These are phyloP conservation scores for Hsuehochloa calcarea DNA, from an alignment of 176 grass and related monocot genomes.

Conservation along the genomic window DNA sequence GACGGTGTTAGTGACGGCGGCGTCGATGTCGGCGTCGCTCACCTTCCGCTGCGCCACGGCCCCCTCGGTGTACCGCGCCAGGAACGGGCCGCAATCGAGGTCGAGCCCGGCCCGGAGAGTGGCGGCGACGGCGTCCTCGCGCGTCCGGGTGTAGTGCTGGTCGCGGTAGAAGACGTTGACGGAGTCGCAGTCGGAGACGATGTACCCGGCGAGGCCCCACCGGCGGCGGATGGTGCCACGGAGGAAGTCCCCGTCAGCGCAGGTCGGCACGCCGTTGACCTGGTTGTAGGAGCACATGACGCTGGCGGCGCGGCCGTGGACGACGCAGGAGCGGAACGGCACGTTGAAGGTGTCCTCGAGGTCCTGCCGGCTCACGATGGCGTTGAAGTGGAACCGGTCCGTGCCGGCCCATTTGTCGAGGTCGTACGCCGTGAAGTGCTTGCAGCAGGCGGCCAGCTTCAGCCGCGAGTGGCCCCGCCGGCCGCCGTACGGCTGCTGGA, in stretches of 20 bases:
- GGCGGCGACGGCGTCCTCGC: conserved; percentile 77
- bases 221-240: conserved; percentile 28
- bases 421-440: conserved; percentile 98
- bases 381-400: conserved; percentile 85
- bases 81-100: conserved; percentile 74
- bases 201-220: conserved; percentile 65
- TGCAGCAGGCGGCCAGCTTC: conserved; percentile 91
- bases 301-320: conserved; percentile 46
- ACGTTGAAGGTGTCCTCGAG: conserved; percentile 92
- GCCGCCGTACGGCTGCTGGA: conserved; percentile 51
- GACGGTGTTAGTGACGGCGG: conserved; percentile 60
- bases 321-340: conserved; percentile 72
- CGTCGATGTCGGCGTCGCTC: conserved; percentile 49
- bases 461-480: conserved; percentile 31
- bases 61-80: conserved; percentile 49
- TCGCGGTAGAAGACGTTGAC: conserved; percentile 73
- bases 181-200: conserved; percentile 92
- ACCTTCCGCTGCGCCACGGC: conserved; percentile 46
- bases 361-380: conserved; percentile 64
- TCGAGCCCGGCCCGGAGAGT: conserved; percentile 73
- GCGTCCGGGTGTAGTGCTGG: conserved; percentile 58
- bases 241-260: conserved; percentile 64
- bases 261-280: conserved; percentile 88
- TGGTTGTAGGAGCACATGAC: conserved; percentile 99
- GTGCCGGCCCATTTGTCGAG: conserved; percentile 71